Evolutionary conservation across 345 rosid genomes (phyloP).

Genomic region (Bruguiera sexangula): DNA sequence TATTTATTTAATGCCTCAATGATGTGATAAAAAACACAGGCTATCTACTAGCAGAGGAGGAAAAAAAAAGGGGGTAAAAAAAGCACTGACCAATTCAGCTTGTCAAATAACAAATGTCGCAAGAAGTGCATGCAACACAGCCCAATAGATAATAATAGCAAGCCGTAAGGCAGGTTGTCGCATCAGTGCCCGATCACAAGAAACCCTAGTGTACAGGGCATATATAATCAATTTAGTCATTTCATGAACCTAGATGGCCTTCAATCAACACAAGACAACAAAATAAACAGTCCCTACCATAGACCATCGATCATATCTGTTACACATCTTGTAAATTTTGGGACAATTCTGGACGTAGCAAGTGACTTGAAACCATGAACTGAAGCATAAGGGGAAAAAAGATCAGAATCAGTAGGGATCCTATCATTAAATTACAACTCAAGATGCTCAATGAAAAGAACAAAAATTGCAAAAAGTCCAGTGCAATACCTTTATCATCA

Average conservation of each 20-base stretch:
- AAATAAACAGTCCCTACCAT: slow-evolving; percentile 44
- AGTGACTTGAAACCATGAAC: slow-evolving; percentile 98
- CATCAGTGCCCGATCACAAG: slow-evolving; percentile 93
- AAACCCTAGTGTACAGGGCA: slow-evolving; percentile 55
- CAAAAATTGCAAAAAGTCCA: not conserved
- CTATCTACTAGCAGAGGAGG: not conserved
- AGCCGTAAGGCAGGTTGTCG: slow-evolving; percentile 85
- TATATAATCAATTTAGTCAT: not conserved
- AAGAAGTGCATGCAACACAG: slow-evolving; percentile 71
- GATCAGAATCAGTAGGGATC: not conserved
- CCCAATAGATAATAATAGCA: slow-evolving; percentile 83
- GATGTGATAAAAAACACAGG: not conserved
- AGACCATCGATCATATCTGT: slow-evolving; percentile 84
- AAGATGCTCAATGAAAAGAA: not conserved
- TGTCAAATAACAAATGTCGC: slow-evolving; percentile 64
- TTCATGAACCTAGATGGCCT: not conserved
- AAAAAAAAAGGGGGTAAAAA: not conserved
- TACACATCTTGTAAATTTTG: slow-evolving; percentile 73
- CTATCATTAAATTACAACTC: not conserved
- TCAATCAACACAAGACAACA: not conserved
- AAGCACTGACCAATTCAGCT: slow-evolving; percentile 37
- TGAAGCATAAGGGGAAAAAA: slow-evolving; percentile 15
- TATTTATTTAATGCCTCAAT: not conserved
- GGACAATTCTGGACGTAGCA: slow-evolving; percentile 70
- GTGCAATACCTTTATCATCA: slow-evolving; percentile 75